Evolutionary conservation across 176 grass and related monocot genomes (phyloP), one percentile per base, ranked within the genome.

Genomic region (Alopecurus myosuroides): DNA sequence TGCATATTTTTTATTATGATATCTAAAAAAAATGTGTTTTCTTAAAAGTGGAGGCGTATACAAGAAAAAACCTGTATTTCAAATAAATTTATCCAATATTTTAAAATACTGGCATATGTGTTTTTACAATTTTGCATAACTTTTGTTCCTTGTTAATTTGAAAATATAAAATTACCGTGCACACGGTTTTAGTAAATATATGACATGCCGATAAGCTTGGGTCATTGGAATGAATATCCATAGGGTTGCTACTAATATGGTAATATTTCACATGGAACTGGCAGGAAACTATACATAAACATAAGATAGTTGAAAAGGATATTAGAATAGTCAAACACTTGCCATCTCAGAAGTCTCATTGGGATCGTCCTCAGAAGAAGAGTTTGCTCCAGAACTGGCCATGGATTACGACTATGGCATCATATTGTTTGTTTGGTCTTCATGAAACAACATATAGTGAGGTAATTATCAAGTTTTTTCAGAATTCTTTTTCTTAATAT

Each of bases 251-350:
- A 49, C 65, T 77, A 29, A 28, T 50, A 49, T 65, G 20, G 5
- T 41, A 41, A 31, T 44, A 56, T 77, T 45, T 74, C 6, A 52
- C 74, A 58, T 76, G 45, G 19, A 64, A 41, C 2, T 36, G 66
- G 20, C 83, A 94, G 95, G 95, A 97, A 41, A 94, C 92, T 31
- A 85, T 94, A 78, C 95, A 97, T 86, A 92, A 26, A 31, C 95
- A 97, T 77, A 77, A 85, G 77, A 30, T 36, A 55, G 33, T 76
- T 26, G 23, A 60, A 84, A 81, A 73, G 17, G 67, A 65, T 62
- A 58, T 5, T 20, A 81, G 50, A 46, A 31, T 63, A 74, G 34
- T 85, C 26, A 73, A 82, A 83, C 50, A 40, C 12, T 37, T 88
- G 55, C 62, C 83, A 74, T 52, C 77, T 79, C 31, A 84, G 72